Conservation (phyloP, 2,329 filamentous ascomycete species). For the Scedosporium boydii region DNA sequence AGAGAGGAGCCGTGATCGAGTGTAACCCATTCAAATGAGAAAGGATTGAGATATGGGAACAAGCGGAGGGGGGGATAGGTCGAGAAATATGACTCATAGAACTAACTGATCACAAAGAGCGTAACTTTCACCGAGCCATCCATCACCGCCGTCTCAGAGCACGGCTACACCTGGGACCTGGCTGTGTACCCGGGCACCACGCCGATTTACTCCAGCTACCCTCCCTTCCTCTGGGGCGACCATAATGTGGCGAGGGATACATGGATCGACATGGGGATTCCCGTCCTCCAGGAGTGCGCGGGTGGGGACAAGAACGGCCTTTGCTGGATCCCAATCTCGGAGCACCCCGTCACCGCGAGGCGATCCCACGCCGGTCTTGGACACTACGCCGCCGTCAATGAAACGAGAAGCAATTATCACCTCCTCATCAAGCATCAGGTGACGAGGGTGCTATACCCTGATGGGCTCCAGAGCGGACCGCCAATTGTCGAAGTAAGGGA, state of each 20-base stretch:
- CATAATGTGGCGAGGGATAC: slow-evolving; percentile 13
- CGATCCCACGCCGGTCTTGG: slow-evolving; percentile 20
- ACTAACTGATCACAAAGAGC: neutral
- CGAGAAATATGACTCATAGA: neutral
- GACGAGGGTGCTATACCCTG: slow-evolving; percentile 11
- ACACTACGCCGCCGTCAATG: slow-evolving; percentile 18
- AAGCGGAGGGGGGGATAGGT: neutral
- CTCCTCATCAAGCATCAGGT: slow-evolving; percentile 19
- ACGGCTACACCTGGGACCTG: slow-evolving; percentile 21
- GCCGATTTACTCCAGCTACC: slow-evolving; percentile 21
- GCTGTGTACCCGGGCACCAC: slow-evolving; percentile 19
- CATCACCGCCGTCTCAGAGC: slow-evolving; percentile 15
- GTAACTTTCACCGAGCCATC: slow-evolving; percentile 13
- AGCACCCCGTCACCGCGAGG: slow-evolving; percentile 17
- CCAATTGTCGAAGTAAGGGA: slow-evolving; percentile 13
- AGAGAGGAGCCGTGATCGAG: neutral
- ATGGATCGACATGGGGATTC: slow-evolving; percentile 17
- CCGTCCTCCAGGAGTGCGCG: slow-evolving; percentile 9
- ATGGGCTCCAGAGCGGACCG: slow-evolving; percentile 6
- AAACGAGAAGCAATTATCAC: slow-evolving; percentile 14
- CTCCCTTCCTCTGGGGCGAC: slow-evolving; percentile 21
- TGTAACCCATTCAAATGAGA: neutral
- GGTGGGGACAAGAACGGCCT: slow-evolving; percentile 20
- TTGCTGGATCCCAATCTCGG: slow-evolving; percentile 20
- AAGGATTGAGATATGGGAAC: too few species aligned